A percentile compares a stretch with the other conserved stretches of the same genome.
Conservation (phyloP, 495 filamentous ascomycete species). For the Penicillium chermesinum region DNA sequence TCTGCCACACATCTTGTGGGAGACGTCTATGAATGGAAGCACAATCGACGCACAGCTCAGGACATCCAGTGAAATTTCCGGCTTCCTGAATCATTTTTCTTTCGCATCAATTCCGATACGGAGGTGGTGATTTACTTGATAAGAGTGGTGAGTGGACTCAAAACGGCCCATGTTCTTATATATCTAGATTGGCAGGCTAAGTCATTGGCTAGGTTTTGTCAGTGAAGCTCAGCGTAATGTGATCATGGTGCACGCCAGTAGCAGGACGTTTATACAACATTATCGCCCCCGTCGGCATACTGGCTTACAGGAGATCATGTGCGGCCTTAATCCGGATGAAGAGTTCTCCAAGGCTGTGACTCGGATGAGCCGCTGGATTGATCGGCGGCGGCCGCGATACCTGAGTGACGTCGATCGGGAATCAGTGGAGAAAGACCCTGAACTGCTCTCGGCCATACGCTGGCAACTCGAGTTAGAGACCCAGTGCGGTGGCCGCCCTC, state of each 20-base stretch:
- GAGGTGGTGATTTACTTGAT: constrained; percentile 22
- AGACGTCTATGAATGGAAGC: constrained; percentile 10
- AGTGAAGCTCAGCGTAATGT: constrained; percentile 37
- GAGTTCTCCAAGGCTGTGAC: constrained; percentile 27
- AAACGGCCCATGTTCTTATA: neutral
- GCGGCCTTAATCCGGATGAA: constrained; percentile 22
- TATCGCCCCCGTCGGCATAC: constrained; percentile 31
- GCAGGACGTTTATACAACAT: constrained; percentile 32
- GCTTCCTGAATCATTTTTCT: constrained; percentile 20
- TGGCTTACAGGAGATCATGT: constrained; percentile 29
- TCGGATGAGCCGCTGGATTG: constrained; percentile 33
- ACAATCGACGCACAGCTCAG: constrained; percentile 17
- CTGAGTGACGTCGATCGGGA: constrained; percentile 14
- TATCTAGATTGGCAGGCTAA: neutral
- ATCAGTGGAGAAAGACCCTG: constrained; percentile 2
- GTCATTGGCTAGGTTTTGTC: constrained; percentile 6
- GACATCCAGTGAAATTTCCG: constrained; percentile 22
- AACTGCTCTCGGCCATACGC: constrained; percentile 1
- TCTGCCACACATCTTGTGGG: constrained; percentile 6
- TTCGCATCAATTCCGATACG: constrained; percentile 16
- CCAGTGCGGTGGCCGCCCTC: constrained; percentile 4
- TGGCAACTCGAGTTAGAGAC: constrained; percentile 2
- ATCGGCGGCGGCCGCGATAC: constrained; percentile 27
- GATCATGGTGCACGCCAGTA: constrained; percentile 31
- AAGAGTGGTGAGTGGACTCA: constrained; percentile 4